Percentiles rank a stretch among this genome's conserved stretches.
Conservation (phyloP, 768 basidiomycete genomes). For the Hypholoma fasciculare region DNA sequence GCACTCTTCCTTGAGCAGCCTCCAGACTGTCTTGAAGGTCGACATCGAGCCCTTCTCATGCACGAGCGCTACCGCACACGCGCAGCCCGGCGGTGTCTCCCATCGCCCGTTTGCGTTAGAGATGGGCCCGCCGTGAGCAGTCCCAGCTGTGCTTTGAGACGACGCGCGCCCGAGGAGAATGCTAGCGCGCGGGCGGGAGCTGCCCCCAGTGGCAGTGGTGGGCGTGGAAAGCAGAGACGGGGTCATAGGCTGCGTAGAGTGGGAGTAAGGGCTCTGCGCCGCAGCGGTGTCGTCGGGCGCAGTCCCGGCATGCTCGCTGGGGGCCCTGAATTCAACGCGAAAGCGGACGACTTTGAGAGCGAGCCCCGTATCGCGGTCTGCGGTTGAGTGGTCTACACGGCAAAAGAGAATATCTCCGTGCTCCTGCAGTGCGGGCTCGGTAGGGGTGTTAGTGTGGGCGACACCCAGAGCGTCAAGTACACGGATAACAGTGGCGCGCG, state of each 20-base stretch:
- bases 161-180: slow-evolving; percentile 20
- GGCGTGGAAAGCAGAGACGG: slow-evolving; percentile 18
- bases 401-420: slow-evolving; percentile 35
- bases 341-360: slow-evolving; percentile 79
- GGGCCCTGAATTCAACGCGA: slow-evolving; percentile 69
- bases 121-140: slow-evolving; percentile 17
- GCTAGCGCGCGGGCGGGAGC: slow-evolving; percentile 20
- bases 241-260: slow-evolving; percentile 11
- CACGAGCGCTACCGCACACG: slow-evolving; percentile 72
- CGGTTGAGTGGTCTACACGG: slow-evolving; percentile 51
- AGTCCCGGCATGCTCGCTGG: slow-evolving; percentile 1
- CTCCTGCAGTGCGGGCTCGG: slow-evolving; percentile 13
- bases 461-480: slow-evolving; percentile 70
- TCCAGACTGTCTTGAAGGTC: slow-evolving; percentile 79
- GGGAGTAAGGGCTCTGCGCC: slow-evolving; percentile 23
- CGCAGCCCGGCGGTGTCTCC: slow-evolving; percentile 37
- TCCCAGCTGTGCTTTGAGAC: background rate
- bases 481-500: slow-evolving; percentile 62
- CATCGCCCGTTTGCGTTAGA: slow-evolving; percentile 10
- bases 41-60: slow-evolving; percentile 92
- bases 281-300: background rate
- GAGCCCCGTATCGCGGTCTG: slow-evolving; percentile 38
- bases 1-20: slow-evolving; percentile 72
- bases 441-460: slow-evolving; percentile 35
- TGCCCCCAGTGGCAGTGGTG: slow-evolving; percentile 7